Evolutionary conservation across 495 filamentous ascomycete genomes (phyloP).

Genomic region (Mytilinidion resinicola): DNA sequence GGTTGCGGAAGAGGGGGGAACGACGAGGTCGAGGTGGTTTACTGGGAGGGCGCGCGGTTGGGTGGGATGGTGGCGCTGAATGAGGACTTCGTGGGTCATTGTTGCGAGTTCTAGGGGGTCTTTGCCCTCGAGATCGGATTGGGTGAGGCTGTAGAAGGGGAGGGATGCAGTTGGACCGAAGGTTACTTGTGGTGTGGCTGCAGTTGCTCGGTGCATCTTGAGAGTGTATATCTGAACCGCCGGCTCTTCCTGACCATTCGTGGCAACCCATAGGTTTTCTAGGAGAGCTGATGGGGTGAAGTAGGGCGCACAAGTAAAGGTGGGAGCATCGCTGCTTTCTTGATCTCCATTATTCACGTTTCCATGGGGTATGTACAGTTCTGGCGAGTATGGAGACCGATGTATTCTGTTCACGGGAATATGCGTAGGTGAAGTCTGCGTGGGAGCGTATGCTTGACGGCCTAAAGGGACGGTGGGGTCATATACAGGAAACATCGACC

Average conservation of each 20-base stretch:
- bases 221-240: conserved; percentile 41
- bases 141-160: conserved; percentile 32
- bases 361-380: conserved; percentile 27
- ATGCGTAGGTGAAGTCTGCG: conserved; percentile 47
- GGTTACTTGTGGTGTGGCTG: conserved; percentile 17
- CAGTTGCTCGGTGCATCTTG: conserved; percentile 34
- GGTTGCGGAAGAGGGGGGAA: conserved; percentile 25
- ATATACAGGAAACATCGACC: conserved; percentile 77
- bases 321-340: conserved; percentile 4
- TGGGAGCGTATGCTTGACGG: conserved; percentile 64
- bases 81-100: conserved; percentile 21
- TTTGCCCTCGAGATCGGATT: conserved; percentile 16
- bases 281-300: conserved; percentile 43
- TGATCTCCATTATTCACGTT: conserved; percentile 6
- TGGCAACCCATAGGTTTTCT: conserved; percentile 46
- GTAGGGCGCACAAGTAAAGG: conserved; percentile 10
- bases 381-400: conserved; percentile 49
- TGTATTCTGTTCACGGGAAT: conserved; percentile 52
- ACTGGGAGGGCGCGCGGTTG: conserved; percentile 26
- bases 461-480: conserved; percentile 62
- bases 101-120: not conserved
- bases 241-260: conserved; percentile 48
- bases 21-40: conserved; percentile 24
- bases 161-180: conserved; percentile 26
- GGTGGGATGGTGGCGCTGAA: conserved; percentile 30